Conservation (phyloP, 2,329 filamentous ascomycete species). For the Beauveria pseudobassiana region DNA sequence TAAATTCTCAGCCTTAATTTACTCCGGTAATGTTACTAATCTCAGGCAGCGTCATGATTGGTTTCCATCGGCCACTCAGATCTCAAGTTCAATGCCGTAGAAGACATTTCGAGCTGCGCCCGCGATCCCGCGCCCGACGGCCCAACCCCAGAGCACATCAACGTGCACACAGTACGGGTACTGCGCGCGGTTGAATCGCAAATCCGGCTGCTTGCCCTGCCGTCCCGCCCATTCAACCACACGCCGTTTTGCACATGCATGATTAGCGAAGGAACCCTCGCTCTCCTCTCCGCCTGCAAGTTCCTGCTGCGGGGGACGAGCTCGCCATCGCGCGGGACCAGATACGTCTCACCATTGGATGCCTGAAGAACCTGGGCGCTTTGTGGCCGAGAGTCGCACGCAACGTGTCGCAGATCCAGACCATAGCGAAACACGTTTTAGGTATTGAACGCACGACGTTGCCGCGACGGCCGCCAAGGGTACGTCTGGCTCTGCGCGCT, state of each 20-base stretch:
- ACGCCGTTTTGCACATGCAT: conserved; percentile 34
- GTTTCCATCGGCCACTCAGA: conserved; percentile 32
- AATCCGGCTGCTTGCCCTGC: conserved; percentile 30
- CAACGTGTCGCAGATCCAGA: conserved; percentile 32
- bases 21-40: neutral
- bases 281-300: conserved; percentile 29
- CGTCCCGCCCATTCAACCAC: conserved; percentile 26
- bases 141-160: conserved; percentile 17
- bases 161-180: conserved; percentile 32
- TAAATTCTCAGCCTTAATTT: no score
- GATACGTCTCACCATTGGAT: conserved; percentile 34
- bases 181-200: conserved; percentile 30
- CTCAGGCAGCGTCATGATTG: conserved; percentile 24
- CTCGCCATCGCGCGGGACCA: conserved; percentile 31
- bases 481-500: neutral
- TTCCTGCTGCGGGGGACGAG: conserved; percentile 24
- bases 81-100: conserved; percentile 29
- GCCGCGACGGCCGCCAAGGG: neutral
- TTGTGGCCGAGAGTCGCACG: conserved; percentile 30
- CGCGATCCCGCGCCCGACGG: conserved; percentile 15
- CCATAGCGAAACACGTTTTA: conserved; percentile 27
- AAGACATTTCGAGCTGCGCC: conserved; percentile 31
- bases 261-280: conserved; percentile 29
- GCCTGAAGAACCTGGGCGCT: conserved; percentile 27
- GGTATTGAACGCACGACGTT: neutral